Evolutionary conservation across 2,329 filamentous ascomycete genomes (phyloP), one percentile per base, ranked within the genome.

Genomic region (Penicillium sclerotiorum): DNA sequence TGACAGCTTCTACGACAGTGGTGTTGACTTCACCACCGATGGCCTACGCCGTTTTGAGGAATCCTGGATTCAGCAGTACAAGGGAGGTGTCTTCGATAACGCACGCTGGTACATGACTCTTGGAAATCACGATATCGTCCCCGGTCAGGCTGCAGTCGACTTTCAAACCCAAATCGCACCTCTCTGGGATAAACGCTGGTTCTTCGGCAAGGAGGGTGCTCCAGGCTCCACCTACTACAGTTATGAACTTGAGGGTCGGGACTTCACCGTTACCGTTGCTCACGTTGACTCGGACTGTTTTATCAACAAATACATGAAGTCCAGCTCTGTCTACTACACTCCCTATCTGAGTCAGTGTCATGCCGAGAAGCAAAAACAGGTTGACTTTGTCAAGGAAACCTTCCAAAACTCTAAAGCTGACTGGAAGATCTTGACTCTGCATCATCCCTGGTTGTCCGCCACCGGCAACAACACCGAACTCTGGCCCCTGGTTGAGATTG

Each of bases 1-100:
- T 17, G 60, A 63, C 45, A 63, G 61, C 30, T 63, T 63, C 48
- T 63, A 63, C 37, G 58, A 61, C 20, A 62, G 60, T 22, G 60
- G 58, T 12, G 49, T 63, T 20, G 59, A 59, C 47, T 63, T 63
- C 41, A 58, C 56, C 8, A 55, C 60, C 1, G 52, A 52, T 2
- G 59, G 59, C 11, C 53, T 63, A 39, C 49, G 56, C 28, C 54
- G 60, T 23, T 40, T 40, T 22, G 25, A 40, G 22, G 38, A 40
- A 17, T 21, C 22, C 22, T 40, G 38, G 38, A 22, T n/a, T 17
- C n/a, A 40, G n/a, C 25, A 27, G 38, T 40, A 40, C 38, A 22
- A 27, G n/a, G 38, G 38, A n/a, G 38, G 27, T 8, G 38, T 22
- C 21, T 40, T 40, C 22, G 38, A 40, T 15, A 27, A 27, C 13